These are phyloP conservation scores for Starmerella stellata DNA, from an alignment of 805 yeast genomes.

Conservation along the genomic window DNA sequence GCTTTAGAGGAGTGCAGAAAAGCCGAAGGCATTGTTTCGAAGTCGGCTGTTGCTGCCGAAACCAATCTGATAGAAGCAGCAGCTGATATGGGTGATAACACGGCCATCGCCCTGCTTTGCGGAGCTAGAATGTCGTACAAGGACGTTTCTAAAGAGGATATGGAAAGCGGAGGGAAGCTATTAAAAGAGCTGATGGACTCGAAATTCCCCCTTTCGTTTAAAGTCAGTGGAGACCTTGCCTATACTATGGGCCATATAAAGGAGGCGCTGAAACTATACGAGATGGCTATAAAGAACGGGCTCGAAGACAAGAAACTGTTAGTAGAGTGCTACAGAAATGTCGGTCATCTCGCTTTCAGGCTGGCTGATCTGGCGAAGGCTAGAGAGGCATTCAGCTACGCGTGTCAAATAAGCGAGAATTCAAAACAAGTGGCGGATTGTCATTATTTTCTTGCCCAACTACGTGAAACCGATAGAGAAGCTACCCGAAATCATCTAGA, in stretches of 20 bases:
- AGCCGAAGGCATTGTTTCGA: slow-evolving; percentile 42
- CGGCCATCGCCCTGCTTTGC: slow-evolving; percentile 60
- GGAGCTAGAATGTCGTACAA: slow-evolving; percentile 39
- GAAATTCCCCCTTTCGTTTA: slow-evolving; percentile 57
- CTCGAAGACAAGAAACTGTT: slow-evolving; percentile 34
- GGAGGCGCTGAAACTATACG: slow-evolving; percentile 45
- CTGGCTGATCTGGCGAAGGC: slow-evolving; percentile 36
- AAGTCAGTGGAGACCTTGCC: slow-evolving; percentile 63
- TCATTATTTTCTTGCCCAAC: slow-evolving; percentile 61
- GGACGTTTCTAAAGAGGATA: slow-evolving; percentile 34
- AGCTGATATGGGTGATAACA: slow-evolving; percentile 65
- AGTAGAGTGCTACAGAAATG: slow-evolving; percentile 51
- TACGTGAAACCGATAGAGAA: slow-evolving; percentile 42
- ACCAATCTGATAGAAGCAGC: slow-evolving; percentile 60
- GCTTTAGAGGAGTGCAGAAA: slow-evolving; percentile 45
- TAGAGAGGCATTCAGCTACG: slow-evolving; percentile 39
- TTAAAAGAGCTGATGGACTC: slow-evolving; percentile 38
- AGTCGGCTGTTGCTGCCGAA: slow-evolving; percentile 42
- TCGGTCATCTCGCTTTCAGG: slow-evolving; percentile 41
- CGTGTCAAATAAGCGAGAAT: slow-evolving; percentile 41
- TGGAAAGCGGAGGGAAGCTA: slow-evolving; percentile 41
- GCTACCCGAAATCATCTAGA: slow-evolving; percentile 58
- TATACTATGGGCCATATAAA: slow-evolving; percentile 27
- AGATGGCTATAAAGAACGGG: slow-evolving; percentile 33
- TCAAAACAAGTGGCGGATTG: slow-evolving; percentile 39